Evolutionary conservation across 2,329 filamentous ascomycete species (phyloP).

Genomic region (Beauveria scarabaeidicola): DNA sequence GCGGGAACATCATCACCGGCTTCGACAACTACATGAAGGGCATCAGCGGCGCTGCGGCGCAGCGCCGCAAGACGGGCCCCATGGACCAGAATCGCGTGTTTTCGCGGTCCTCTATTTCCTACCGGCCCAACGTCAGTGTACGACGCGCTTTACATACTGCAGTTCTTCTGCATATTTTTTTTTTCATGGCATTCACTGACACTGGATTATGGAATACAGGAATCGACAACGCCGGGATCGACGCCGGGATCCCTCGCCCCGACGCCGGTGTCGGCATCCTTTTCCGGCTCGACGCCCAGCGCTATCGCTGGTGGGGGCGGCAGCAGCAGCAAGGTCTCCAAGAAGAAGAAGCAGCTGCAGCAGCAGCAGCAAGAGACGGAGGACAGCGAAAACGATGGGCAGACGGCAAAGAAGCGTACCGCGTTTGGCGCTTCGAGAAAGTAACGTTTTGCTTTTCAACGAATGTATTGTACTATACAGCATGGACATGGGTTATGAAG

Average conservation of each 20-base stretch:
- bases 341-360: conserved; percentile 33
- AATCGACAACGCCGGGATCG: conserved; percentile 36
- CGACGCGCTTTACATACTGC: conserved; percentile 12
- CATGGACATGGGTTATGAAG: conserved; percentile 1
- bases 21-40: conserved; percentile 99
- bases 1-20: conserved; percentile 91
- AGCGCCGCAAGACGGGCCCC: conserved; percentile 55
- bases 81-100: conserved; percentile 69
- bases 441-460: conserved; percentile 16
- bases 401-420: conserved; percentile 45
- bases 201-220: conserved; percentile 20
- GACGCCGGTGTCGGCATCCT: conserved; percentile 47
- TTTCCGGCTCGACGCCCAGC: conserved; percentile 40
- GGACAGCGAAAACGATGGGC: conserved; percentile 52
- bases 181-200: too few species aligned
- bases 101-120: conserved; percentile 55
- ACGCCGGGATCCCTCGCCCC: conserved; percentile 41
- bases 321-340: conserved; percentile 42
- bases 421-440: conserved; percentile 50
- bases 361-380: conserved; percentile 25
- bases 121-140: conserved; percentile 37
- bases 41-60: conserved; percentile 51
- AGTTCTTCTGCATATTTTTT: neutral
- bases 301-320: conserved; percentile 32
- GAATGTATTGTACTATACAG: neutral